These are phyloP conservation scores for Phallus indusiatus DNA, from an alignment of 768 basidiomycete species.

Conservation along the genomic window DNA sequence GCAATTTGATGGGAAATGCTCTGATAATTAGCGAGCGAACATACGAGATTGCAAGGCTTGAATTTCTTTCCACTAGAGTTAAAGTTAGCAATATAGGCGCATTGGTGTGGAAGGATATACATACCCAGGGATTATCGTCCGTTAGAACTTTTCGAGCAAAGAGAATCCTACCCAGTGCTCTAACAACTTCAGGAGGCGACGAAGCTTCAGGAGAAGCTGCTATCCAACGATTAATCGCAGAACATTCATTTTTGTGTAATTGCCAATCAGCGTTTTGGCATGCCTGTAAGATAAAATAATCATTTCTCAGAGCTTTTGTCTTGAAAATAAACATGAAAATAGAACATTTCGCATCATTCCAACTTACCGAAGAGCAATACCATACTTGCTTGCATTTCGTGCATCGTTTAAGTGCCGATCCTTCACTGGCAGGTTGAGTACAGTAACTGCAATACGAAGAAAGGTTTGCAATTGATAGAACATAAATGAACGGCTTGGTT, in stretches of 20 bases:
- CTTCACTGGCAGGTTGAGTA: constrained; percentile 23
- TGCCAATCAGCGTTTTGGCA: constrained; percentile 73
- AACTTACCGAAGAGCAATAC: constrained; percentile 69
- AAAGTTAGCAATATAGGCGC: not conserved
- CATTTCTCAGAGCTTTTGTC: too few relatives aligned
- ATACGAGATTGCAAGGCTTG: constrained; percentile 7
- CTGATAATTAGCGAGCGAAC: not conserved
- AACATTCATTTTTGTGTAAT: constrained; percentile 72
- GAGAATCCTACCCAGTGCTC: constrained; percentile 68
- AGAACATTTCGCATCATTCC: not conserved
- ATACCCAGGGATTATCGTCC: constrained; percentile 46
- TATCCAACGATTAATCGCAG: constrained; percentile 51
- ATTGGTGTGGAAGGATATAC: not conserved
- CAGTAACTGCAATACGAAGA: constrained; percentile 64
- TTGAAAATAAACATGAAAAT: not conserved
- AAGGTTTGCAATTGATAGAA: constrained; percentile 56
- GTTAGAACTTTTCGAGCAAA: constrained; percentile 56
- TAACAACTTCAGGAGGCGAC: constrained; percentile 67
- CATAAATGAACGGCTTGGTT: constrained; percentile 48
- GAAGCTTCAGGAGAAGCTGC: constrained; percentile 38
- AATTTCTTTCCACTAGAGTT: constrained; percentile 2
- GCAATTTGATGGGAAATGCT: too few relatives aligned
- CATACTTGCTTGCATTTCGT: constrained; percentile 56
- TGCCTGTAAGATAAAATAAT: constrained; percentile 25
- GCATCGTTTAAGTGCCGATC: constrained; percentile 52